Percentiles rank a stretch among this genome's conserved stretches.
Conservation (phyloP, 1,284 basidiomycete genomes). For the Tylopilus sp. region DNA sequence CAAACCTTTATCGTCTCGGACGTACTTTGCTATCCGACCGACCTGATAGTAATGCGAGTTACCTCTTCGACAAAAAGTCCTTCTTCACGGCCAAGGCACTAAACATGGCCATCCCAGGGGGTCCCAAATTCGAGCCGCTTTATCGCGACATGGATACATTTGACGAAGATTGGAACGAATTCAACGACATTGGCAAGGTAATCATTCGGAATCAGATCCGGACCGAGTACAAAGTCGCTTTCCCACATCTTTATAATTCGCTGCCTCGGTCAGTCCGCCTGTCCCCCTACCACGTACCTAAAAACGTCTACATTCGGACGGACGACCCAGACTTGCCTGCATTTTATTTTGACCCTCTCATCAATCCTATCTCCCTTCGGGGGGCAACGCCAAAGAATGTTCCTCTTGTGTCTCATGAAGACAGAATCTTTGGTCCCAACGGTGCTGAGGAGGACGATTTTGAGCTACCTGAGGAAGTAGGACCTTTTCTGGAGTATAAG, state of each 20-base stretch:
- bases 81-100: conserved; percentile 99
- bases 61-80: conserved; percentile 96
- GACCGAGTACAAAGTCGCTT: conserved; percentile 99
- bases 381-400: conserved; percentile 82
- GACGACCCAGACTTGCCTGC: conserved; percentile 99
- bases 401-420: conserved; percentile 84
- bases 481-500: conserved; percentile 81
- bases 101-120: conserved; percentile 98
- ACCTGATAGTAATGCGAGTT: conserved; percentile 84
- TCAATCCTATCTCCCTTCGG: conserved; percentile 93
- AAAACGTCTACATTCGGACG: conserved; percentile 98
- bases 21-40: conserved; percentile 91
- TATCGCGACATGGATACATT: conserved; percentile 96
- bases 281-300: conserved; percentile 89
- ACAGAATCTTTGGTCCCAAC: conserved; percentile 84
- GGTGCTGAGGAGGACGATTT: conserved; percentile 87
- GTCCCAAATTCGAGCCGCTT: conserved; percentile 95
- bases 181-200: conserved; percentile 99
- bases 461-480: conserved; percentile 76
- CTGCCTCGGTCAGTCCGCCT: conserved; percentile 94
- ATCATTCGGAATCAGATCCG: conserved; percentile 99
- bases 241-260: conserved; percentile 99
- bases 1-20: conserved; percentile 94
- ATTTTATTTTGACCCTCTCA: conserved; percentile 98
- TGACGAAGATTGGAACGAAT: conserved; percentile 99